Conservation (phyloP, 305 asterid genomes). For the Caryopteris hybrid region DNA sequence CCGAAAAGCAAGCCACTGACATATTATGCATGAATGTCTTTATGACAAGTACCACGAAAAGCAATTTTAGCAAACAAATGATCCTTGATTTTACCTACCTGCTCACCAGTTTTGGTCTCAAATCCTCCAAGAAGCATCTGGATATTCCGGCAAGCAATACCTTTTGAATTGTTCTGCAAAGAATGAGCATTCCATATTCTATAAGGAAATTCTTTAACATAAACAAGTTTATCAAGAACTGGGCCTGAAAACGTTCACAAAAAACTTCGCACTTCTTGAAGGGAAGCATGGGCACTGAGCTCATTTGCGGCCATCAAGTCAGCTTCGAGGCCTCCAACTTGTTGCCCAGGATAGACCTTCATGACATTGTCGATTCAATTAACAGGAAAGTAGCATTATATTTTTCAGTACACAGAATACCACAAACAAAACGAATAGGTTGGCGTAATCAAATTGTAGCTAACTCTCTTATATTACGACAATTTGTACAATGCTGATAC, state of each 20-base stretch:
- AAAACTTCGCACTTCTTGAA: slow-evolving; percentile 49
- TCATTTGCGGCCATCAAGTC: slow-evolving; percentile 97
- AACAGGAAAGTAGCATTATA: slow-evolving; percentile 11
- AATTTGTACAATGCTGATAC: neutral
- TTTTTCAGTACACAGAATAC: neutral
- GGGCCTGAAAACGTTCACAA: neutral
- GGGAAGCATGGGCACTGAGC: slow-evolving; percentile 80
- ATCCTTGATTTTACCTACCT: slow-evolving; percentile 36
- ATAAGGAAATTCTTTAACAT: neutral
- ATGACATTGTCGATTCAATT: slow-evolving; percentile 10
- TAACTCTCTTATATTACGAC: neutral
- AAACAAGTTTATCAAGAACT: neutral
- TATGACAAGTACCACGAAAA: neutral
- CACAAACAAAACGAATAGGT: neutral
- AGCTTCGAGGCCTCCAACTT: slow-evolving; percentile 85
- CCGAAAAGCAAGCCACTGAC: slow-evolving; percentile 93
- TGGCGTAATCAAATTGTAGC: neutral
- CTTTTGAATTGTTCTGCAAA: slow-evolving; percentile 56
- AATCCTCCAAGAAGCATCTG: slow-evolving; percentile 89
- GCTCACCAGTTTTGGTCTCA: slow-evolving; percentile 96
- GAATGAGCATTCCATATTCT: slow-evolving; percentile 18
- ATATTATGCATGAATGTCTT: neutral
- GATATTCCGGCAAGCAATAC: slow-evolving; percentile 46
- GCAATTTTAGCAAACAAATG: neutral
- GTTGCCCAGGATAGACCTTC: slow-evolving; percentile 96